Evolutionary conservation across 192 early-diverging fungal species (phyloP), one percentile per base, ranked within the genome.

Genomic region (Coemansia sp.): DNA sequence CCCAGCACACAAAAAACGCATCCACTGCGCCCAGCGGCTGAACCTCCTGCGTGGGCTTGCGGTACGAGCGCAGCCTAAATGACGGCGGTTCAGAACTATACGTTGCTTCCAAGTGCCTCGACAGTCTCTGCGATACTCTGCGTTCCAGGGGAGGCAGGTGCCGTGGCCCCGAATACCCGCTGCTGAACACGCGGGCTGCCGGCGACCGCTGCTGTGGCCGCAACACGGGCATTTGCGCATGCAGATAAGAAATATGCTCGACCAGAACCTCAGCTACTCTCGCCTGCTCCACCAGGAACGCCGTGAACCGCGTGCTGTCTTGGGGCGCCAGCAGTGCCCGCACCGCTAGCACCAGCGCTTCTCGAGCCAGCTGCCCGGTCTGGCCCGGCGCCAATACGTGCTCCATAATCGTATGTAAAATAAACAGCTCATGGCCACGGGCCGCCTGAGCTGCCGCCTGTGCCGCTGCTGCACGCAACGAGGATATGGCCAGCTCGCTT

Each of bases 1-100:
- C 74, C 74, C 74, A 77, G 49, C 68, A 66, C 2, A 77, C 31
- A 34, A 77, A 77, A 23, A 77, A 67, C 20, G 64, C 68, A 20
- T 77, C 74, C 18, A 77, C 68, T 30, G 57, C 66, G 31, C 65
- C 66, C 18, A 69, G 49, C 7, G 56, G 30, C n/a, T 30, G 6
- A 0, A 58, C 47, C 34, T 65, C 58, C 3, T 65, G 55, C 1
- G 51, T 50, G 15, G 65, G 54, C 6, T 65, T 62, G 0, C 39
- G 53, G 44, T 63, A 47, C 12, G 21, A 36, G n/a, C 48, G 42
- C 53, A 75, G 51, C 10, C 55, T 53, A 5, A 51, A 39, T 36
- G 42, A 31, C 9, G 62, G 36, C 16, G 56, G 55, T n/a, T 41
- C 60, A 11, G 7, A 17, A 40, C 17, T 31, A 16, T 12, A 4